phyloP scores from a whole-genome alignment of 768 basidiomycete genomes.

The Antrodiella citrinella region DNA sequence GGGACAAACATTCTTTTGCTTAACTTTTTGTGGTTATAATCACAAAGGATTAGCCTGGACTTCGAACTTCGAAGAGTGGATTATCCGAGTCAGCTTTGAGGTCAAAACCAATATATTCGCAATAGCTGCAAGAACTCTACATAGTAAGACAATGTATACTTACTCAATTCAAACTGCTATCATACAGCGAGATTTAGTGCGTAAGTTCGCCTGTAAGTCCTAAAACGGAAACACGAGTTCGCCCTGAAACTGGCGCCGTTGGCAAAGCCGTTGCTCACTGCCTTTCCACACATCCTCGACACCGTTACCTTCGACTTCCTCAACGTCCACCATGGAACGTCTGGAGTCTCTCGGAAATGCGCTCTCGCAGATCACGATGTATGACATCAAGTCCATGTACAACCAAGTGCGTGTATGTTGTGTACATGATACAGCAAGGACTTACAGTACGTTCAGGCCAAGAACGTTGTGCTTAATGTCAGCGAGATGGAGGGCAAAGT shows the following conservation, averaged over 20 bases:
- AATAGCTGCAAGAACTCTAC: no score
- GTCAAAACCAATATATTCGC: no score
- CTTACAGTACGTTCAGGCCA: slow-evolving; percentile 49
- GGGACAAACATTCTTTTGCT: no score
- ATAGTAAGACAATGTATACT: no score
- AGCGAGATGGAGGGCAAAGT: slow-evolving; percentile 98
- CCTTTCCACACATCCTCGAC: slow-evolving; percentile 5
- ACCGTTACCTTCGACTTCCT: slow-evolving; percentile 9
- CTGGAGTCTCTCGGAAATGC: slow-evolving; percentile 68
- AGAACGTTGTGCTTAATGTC: slow-evolving; percentile 93
- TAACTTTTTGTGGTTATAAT: no score
- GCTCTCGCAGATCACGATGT: slow-evolving; percentile 78
- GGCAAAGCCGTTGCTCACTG: neutral
- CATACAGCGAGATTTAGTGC: no score
- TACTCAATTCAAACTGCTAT: no score
- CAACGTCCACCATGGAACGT: slow-evolving; percentile 56
- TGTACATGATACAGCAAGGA: neutral
- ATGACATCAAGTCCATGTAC: slow-evolving; percentile 93
- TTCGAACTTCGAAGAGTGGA: no score
- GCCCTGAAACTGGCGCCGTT: neutral
- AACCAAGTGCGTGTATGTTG: slow-evolving; percentile 55
- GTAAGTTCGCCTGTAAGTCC: neutral
- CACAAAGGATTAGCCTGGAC: no score
- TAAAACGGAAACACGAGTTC: neutral
- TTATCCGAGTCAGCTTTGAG: no score